These are phyloP conservation scores for Kuraishia cidri DNA, from an alignment of 805 yeast species.

Conservation along the genomic window DNA sequence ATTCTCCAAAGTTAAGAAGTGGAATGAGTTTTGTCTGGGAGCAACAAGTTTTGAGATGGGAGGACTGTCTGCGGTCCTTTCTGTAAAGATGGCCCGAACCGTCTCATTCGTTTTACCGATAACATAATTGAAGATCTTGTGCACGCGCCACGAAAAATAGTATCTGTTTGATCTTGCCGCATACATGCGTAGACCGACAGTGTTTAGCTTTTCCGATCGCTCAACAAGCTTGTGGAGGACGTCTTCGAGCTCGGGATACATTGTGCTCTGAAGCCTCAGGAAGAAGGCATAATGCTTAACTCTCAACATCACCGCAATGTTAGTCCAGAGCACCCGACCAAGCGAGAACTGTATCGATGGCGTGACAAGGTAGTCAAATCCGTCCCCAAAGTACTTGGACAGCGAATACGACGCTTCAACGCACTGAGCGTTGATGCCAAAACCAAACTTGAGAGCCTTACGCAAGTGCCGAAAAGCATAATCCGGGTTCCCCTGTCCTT, in stretches of 20 bases:
- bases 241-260: neutral
- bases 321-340: neutral
- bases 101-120: neutral
- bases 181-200: neutral
- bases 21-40: neutral
- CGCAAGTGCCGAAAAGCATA: slow-evolving; percentile 25
- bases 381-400: slow-evolving; percentile 27
- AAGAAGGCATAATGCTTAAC: neutral
- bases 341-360: slow-evolving; percentile 15
- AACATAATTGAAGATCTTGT: neutral
- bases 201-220: neutral
- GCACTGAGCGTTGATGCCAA: slow-evolving; percentile 23
- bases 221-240: neutral
- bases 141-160: slow-evolving; percentile 1
- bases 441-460: slow-evolving; percentile 15
- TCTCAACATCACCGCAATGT: neutral
- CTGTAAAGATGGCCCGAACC: neutral
- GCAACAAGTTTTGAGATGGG: neutral
- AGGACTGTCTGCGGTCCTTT: neutral
- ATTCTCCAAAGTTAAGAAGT: neutral
- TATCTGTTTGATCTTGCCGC: neutral
- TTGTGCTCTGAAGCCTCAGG: neutral
- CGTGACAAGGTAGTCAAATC: slow-evolving; percentile 30
- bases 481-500: slow-evolving; percentile 14
- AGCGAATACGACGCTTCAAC: slow-evolving; percentile 22